Evolutionary conservation across 1,139 yeast species (phyloP), one percentile per base, ranked within the genome.

Genomic region (Yamadazyma dushanensis): DNA sequence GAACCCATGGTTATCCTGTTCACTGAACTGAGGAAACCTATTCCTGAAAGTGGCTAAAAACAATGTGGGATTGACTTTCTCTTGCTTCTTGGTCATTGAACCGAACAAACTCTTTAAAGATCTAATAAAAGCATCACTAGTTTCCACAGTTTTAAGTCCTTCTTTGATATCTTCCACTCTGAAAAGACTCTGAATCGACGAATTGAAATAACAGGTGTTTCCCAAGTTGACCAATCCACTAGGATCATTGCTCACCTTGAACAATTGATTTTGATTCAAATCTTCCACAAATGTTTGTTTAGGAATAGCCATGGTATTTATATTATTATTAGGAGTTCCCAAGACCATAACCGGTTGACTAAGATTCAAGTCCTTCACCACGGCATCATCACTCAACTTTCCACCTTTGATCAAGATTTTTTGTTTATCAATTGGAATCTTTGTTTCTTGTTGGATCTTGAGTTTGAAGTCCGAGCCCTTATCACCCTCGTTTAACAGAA

Each of bases 131-230:
- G 51, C 36, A 28, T 41, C 41, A n/a, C 35, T 16, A 5, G 41
- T 26, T 10, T 35, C 36, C 19, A 43, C 46, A 11, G 45, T 46
- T 24, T 50, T 45, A 27, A 76, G 53, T 28, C 59, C 61, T 11
- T 57, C 56, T 25, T 59, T 53, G 30, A 86, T 57, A 53, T 83
- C 94, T 17, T 80, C 77, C 34, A 88, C 75, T 36, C 79, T 76
- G 47, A 76, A 79, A 45, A 92, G 62, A 1, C 90, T 81, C 60
- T 92, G 98, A 45, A 92, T 66, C 2, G 96, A 80, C 1, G 97
- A 82, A 58, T 92, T 92, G 61, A 92, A 74, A 61, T 92, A 92
- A 61, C 98, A 94, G 2, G 98, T 92, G 56, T 94, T 92, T 16
- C 98, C 98, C 56, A 89, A 67, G 56, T 92, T 92, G 39, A 76